Conservation (phyloP, 352 stramenopile species). For the Phytopythium helicoides region DNA sequence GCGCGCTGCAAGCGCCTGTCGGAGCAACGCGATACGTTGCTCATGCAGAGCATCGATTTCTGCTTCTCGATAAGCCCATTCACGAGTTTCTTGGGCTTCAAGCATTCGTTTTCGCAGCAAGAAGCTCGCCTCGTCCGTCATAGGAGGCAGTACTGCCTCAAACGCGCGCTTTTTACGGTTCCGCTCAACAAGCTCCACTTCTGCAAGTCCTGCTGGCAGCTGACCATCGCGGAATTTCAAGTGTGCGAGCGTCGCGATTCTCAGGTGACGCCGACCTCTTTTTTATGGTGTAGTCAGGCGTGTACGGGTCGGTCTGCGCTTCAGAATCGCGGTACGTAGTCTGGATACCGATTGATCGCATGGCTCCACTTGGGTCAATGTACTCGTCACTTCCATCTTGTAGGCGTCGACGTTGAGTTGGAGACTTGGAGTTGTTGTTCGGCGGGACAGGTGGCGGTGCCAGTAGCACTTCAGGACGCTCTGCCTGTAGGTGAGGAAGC, state of each 20-base stretch:
- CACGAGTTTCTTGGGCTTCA: constrained; percentile 89
- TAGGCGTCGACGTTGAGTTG: constrained; percentile 26
- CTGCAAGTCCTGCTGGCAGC: constrained; percentile 75
- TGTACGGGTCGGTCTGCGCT: constrained; percentile 93
- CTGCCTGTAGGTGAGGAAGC: constrained; percentile 83
- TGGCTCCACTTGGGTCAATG: constrained; percentile 35
- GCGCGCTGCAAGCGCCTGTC: constrained; percentile 81
- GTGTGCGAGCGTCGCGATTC: constrained; percentile 76
- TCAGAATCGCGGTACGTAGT: constrained; percentile 93
- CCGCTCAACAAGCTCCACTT: constrained; percentile 91
- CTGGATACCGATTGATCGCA: constrained; percentile 83
- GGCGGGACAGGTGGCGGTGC: constrained; percentile 34
- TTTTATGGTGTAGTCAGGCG: constrained; percentile 88
- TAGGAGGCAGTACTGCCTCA: constrained; percentile 87
- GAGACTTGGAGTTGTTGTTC: constrained; percentile 2
- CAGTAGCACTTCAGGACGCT: constrained; percentile 86
- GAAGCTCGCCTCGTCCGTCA: constrained; percentile 94
- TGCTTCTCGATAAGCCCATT: constrained; percentile 87
- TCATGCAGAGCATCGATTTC: constrained; percentile 87
- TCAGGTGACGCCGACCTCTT: constrained; percentile 66
- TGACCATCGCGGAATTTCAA: constrained; percentile 59
- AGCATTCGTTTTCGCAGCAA: constrained; percentile 90
- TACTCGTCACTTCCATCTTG: constrained; percentile 19
- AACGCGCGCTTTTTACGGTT: constrained; percentile 85
- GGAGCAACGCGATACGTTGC: constrained; percentile 73